Percentiles rank a stretch among this genome's conserved stretches.
Conservation (phyloP, 2,329 filamentous ascomycete species). For the Pyrenochaeta sp. region DNA sequence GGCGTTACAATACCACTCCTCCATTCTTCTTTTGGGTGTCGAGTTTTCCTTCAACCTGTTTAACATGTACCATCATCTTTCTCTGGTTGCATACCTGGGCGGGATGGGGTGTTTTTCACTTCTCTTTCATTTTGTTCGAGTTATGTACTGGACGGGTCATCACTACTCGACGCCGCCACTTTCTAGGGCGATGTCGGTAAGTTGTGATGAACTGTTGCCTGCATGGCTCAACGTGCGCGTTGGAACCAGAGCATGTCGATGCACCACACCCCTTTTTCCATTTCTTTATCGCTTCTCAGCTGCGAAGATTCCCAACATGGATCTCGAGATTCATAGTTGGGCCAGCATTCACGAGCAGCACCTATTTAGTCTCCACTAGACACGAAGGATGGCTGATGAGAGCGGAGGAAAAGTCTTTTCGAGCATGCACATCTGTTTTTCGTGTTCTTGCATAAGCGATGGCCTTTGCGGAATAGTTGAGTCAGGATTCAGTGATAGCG, state of each 20-base stretch:
- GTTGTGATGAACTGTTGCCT: neutral
- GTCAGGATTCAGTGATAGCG: too few species aligned
- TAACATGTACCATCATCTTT: constrained; percentile 23
- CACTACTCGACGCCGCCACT: neutral
- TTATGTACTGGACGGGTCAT: neutral
- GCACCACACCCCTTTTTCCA: neutral
- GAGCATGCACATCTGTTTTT: too few species aligned
- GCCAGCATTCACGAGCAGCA: too few species aligned
- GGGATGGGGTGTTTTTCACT: neutral
- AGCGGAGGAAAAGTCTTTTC: too few species aligned
- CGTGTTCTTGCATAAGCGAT: too few species aligned
- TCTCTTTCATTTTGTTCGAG: neutral
- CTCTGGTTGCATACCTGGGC: constrained; percentile 22
- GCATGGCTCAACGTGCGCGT: too few species aligned
- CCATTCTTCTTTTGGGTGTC: constrained; percentile 14
- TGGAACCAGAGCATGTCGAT: neutral
- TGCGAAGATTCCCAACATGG: too few species aligned
- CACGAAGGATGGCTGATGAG: too few species aligned
- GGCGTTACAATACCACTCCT: constrained; percentile 47
- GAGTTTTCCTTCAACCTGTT: constrained; percentile 10
- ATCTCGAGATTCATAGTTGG: too few species aligned
- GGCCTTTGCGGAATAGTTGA: too few species aligned
- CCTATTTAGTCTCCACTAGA: too few species aligned
- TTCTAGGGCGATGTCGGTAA: neutral
- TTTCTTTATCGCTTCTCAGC: neutral